These are phyloP conservation scores for Tulasnella sp. DNA, from an alignment of 768 basidiomycete genomes.

Conservation along the genomic window DNA sequence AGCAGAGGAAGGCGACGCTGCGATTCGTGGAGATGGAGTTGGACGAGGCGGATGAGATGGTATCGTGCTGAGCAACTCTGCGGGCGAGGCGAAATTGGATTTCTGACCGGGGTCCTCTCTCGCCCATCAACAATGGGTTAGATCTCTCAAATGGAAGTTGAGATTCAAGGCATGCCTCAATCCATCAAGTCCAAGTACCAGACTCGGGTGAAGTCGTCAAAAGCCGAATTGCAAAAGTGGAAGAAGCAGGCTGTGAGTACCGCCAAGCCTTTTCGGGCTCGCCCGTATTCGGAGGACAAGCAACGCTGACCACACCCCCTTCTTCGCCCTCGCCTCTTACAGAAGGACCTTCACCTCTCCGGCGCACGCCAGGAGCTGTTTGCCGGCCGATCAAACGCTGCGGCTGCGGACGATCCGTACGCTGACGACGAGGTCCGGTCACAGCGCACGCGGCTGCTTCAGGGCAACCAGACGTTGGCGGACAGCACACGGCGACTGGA, in stretches of 20 bases:
- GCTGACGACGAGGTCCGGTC: constrained; percentile 52
- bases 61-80: constrained; percentile 44
- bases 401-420: constrained; percentile 75
- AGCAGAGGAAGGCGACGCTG: constrained; percentile 67
- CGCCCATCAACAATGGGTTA: constrained; percentile 42
- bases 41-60: constrained; percentile 98
- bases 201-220: constrained; percentile 70
- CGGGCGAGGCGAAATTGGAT: not conserved
- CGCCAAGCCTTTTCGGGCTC: not conserved
- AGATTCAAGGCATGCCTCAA: constrained; percentile 92
- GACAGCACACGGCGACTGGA: constrained; percentile 84
- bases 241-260: constrained; percentile 66
- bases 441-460: constrained; percentile 78
- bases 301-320: not conserved
- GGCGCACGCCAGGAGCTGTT: constrained; percentile 75
- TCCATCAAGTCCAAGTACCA: constrained; percentile 79
- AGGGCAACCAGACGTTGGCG: constrained; percentile 75
- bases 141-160: constrained; percentile 99
- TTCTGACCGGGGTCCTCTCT: constrained; percentile 14
- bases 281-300: no score
- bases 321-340: not conserved
- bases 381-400: constrained; percentile 48
- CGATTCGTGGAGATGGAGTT: constrained; percentile 91
- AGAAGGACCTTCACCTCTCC: constrained; percentile 71
- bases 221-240: constrained; percentile 70